Base-by-base conservation (phyloP, 2,329 filamentous ascomycete genomes). In the Lecanosticta acicola region DNA sequence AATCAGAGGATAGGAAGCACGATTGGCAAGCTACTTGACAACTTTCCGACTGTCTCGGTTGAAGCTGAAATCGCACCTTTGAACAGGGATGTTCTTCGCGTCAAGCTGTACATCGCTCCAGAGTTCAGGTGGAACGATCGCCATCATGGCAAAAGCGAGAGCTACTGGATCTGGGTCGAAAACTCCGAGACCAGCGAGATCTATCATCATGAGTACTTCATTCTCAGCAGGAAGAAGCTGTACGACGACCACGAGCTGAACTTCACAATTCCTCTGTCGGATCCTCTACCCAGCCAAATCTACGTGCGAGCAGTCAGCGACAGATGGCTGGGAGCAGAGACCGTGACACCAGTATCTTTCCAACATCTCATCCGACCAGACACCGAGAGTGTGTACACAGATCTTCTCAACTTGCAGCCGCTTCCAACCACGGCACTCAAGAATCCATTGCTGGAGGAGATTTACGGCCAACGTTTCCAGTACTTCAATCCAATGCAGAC, bases 401-500 rank as follows among this genome's bases (percentile, higher is more conserved):
- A 98, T 58, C 74, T 98, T 13, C 76, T 97, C 14, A 87, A 96
- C 59, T 71, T 98, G 18, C 93, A 97, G 63, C 93, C 93, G 1
- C 72, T 98, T 3, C 85, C 91, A 0, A 81, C 98, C 49, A 79
- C 82, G 16, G 91, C 91, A 0, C 73, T 98, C 34, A 89, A 95
- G 63, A 95, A 97, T 53, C 82, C 87, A 0, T 74, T 82, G 0
- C 69, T 98, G 0, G 91, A 98, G 64, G 87, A 93, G 50, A 78
- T 98, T 1, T 98, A 98, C 60, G 82, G 77, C 0, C 75, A 91
- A 63, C 80, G 89, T 24, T 98, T 98, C 67, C 84, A 93, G 54
- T 98, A 84, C 68, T 98, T 98, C 76, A 98, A 98, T 63, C 93
- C 93, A 0, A 97, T 98, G 94, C 93, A 98, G 67, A 97, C 93